phyloP scores from a whole-genome alignment of 2,329 filamentous ascomycete genomes.

The Aspergillus eucalypticola region DNA sequence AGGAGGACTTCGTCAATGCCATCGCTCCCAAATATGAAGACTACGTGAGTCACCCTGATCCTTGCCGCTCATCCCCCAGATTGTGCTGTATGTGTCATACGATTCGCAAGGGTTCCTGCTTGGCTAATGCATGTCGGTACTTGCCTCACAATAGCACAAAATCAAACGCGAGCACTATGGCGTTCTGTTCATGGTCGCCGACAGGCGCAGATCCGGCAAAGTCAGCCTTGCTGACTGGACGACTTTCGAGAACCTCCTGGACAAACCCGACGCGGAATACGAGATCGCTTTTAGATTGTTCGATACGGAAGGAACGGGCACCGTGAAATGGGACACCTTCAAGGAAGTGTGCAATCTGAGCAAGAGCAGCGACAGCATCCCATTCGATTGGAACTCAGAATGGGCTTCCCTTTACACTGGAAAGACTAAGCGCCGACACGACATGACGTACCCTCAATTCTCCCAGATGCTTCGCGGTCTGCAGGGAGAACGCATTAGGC shows the following conservation, averaged over 20 bases:
- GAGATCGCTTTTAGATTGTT: conserved; percentile 98
- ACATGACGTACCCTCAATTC: conserved; percentile 94
- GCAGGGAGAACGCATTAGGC: conserved; percentile 91
- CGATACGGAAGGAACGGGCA: conserved; percentile 78
- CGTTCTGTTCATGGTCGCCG: conserved; percentile 88
- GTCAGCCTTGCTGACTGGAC: conserved; percentile 84
- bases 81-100: conserved; percentile 20
- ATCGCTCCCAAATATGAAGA: conserved; percentile 85
- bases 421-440: conserved; percentile 80
- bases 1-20: conserved; percentile 86
- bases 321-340: conserved; percentile 88
- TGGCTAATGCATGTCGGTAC: conserved; percentile 19
- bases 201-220: conserved; percentile 71
- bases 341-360: conserved; percentile 81
- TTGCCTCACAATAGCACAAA: conserved; percentile 70
- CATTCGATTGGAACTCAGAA: conserved; percentile 96
- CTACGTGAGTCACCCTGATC: conserved; percentile 67
- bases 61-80: neutral
- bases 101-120: neutral
- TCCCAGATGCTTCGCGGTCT: conserved; percentile 96
- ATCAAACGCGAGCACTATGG: conserved; percentile 95
- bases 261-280: conserved; percentile 96
- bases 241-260: conserved; percentile 89
- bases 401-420: conserved; percentile 96
- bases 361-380: conserved; percentile 80